Evolutionary conservation across 345 rosid species (phyloP).

Genomic region (Gossypium sturtianum): DNA sequence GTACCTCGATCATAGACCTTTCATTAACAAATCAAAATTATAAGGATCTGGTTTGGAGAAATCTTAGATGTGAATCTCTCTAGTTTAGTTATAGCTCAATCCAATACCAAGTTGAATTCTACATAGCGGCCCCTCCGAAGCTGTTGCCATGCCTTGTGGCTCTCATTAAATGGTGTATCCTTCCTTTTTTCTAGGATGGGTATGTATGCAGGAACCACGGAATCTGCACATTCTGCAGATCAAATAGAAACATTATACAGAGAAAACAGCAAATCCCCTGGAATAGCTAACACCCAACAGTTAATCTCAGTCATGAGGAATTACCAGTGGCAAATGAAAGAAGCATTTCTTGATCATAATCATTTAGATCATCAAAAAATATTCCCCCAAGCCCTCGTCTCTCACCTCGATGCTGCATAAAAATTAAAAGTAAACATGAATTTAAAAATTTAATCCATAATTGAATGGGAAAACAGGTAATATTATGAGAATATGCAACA

Average conservation of each 20-base stretch:
- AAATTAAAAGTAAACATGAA: background rate
- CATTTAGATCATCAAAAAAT: slow-evolving; percentile 93
- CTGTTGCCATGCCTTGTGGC: slow-evolving; percentile 95
- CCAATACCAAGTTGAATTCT: slow-evolving; percentile 85
- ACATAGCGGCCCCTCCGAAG: slow-evolving; percentile 93
- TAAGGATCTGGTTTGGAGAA: slow-evolving; percentile 4
- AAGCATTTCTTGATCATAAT: slow-evolving; percentile 90
- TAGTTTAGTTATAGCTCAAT: background rate
- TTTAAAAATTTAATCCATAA: background rate
- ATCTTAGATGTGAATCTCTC: background rate
- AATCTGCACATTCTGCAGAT: slow-evolving; percentile 77
- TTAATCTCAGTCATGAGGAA: background rate
- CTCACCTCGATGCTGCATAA: slow-evolving; percentile 85
- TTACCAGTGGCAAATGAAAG: slow-evolving; percentile 91
- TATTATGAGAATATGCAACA: background rate
- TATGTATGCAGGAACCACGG: slow-evolving; percentile 88
- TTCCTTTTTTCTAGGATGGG: slow-evolving; percentile 87
- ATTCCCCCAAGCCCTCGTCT: slow-evolving; percentile 97
- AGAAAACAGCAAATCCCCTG: background rate
- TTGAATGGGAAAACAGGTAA: background rate
- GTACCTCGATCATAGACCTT: slow-evolving; percentile 98
- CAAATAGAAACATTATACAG: background rate
- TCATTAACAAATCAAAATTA: slow-evolving; percentile 8
- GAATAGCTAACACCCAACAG: background rate
- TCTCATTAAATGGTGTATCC: slow-evolving; percentile 65